Evolutionary conservation across 805 yeast genomes (phyloP).

Genomic region (Yamadazyma kitorensis): DNA sequence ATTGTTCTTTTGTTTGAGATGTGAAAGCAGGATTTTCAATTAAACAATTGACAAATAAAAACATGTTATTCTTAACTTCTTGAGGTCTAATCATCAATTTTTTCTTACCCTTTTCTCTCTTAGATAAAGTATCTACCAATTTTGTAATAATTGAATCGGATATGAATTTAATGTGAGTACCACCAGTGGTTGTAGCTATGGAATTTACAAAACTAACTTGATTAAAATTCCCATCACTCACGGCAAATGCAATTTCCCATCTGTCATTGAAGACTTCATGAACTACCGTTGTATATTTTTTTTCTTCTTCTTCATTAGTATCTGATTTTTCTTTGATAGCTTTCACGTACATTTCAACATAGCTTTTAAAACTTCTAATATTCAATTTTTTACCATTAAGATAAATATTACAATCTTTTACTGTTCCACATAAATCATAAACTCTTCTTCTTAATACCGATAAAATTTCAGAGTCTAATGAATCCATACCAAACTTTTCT

Average conservation of each 20-base stretch:
- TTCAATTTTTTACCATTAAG: slow-evolving; percentile 72
- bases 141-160: slow-evolving; percentile 82
- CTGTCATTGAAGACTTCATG: slow-evolving; percentile 80
- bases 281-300: slow-evolving; percentile 49
- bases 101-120: slow-evolving; percentile 64
- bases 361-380: slow-evolving; percentile 74
- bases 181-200: slow-evolving; percentile 96
- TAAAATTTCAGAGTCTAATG: slow-evolving; percentile 75
- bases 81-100: slow-evolving; percentile 76
- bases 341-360: slow-evolving; percentile 84
- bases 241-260: slow-evolving; percentile 96
- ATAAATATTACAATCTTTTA: slow-evolving; percentile 72
- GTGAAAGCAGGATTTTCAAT: slow-evolving; percentile 97
- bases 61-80: slow-evolving; percentile 88
- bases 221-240: slow-evolving; percentile 84
- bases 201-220: slow-evolving; percentile 97
- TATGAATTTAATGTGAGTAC: slow-evolving; percentile 87
- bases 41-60: slow-evolving; percentile 84
- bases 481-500: slow-evolving; percentile 78
- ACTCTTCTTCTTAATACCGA: slow-evolving; percentile 91
- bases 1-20: slow-evolving; percentile 94
- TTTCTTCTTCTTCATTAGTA: slow-evolving; percentile 31
- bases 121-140: slow-evolving; percentile 59
- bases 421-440: slow-evolving; percentile 93
- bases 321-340: slow-evolving; percentile 59